Evolutionary conservation across 345 rosid genomes (phyloP).

Genomic region (Noccaea bulbosa): DNA sequence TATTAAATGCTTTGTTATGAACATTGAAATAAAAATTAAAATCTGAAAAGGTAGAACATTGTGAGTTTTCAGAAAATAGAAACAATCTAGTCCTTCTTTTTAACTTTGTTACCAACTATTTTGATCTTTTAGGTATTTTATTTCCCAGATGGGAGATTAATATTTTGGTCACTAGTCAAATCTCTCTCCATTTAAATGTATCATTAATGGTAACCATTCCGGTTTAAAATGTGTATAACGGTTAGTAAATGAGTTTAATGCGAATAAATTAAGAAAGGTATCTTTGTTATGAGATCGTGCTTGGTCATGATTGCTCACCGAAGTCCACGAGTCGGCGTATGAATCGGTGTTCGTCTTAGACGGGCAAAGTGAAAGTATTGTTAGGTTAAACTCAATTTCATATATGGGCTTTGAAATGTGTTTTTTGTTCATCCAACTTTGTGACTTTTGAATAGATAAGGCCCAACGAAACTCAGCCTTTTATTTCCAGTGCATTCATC

Average conservation of each 20-base stretch:
- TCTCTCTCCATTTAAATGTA: background rate
- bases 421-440: background rate
- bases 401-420: slow-evolving; percentile 17
- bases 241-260: slow-evolving; percentile 18
- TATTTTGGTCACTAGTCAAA: slow-evolving; percentile 32
- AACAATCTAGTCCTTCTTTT: background rate
- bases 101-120: background rate
- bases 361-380: background rate
- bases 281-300: slow-evolving; percentile 34
- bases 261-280: slow-evolving; percentile 28
- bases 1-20: slow-evolving; percentile 14
- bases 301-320: slow-evolving; percentile 30
- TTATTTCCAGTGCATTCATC: background rate
- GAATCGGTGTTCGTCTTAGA: slow-evolving; percentile 19
- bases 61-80: slow-evolving; percentile 30
- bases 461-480: slow-evolving; percentile 5
- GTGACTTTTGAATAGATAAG: background rate
- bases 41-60: slow-evolving; percentile 6
- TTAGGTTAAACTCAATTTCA: background rate
- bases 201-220: slow-evolving; percentile 18
- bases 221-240: slow-evolving; percentile 18
- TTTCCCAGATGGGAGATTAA: slow-evolving; percentile 19
- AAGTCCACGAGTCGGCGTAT: slow-evolving; percentile 34
- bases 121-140: background rate
- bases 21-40: background rate